Percentiles rank a stretch among this genome's conserved stretches.
phyloP scores from a whole-genome alignment of 108 stramenopile genomes.

The Conticribra guillardii region DNA sequence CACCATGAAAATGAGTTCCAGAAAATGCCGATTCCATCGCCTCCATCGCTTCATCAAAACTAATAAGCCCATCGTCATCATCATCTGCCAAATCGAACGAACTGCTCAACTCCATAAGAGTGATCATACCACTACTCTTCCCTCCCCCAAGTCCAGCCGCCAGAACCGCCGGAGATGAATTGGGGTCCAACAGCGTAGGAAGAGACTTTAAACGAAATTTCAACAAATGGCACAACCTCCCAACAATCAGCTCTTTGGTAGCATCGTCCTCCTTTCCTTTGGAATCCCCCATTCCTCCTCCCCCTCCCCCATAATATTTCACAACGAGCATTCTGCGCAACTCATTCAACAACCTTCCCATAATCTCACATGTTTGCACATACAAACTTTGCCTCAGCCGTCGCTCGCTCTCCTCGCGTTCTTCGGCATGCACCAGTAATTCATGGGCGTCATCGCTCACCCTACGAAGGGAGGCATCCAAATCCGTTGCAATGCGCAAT shows the following conservation, averaged over 20 bases:
- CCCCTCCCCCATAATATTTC: not conserved
- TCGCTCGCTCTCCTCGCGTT: constrained; percentile 85
- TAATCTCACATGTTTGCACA: constrained; percentile 92
- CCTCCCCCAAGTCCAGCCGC: constrained; percentile 46
- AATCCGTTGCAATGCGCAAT: constrained; percentile 76
- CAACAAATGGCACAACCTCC: constrained; percentile 80
- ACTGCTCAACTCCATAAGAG: constrained; percentile 72
- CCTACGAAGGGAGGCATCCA: constrained; percentile 70
- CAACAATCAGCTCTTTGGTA: constrained; percentile 79
- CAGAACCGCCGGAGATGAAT: constrained; percentile 72
- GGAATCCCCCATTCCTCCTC: constrained; percentile 1
- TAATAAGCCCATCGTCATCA: constrained; percentile 86
- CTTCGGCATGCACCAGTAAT: constrained; percentile 88
- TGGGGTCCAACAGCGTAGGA: constrained; percentile 76
- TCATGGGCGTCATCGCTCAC: constrained; percentile 91
- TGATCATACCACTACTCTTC: constrained; percentile 76
- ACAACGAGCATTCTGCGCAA: constrained; percentile 72
- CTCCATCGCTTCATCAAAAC: constrained; percentile 89
- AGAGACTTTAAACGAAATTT: constrained; percentile 84
- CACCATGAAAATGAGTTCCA: constrained; percentile 86
- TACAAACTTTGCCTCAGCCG: constrained; percentile 82
- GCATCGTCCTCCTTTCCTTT: constrained; percentile 55
- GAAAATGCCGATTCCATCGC: constrained; percentile 89
- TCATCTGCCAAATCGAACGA: constrained; percentile 90
- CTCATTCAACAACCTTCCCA: constrained; percentile 86